Evolutionary conservation across 352 stramenopile species (phyloP).

Genomic region (Aphanomyces euteiches): DNA sequence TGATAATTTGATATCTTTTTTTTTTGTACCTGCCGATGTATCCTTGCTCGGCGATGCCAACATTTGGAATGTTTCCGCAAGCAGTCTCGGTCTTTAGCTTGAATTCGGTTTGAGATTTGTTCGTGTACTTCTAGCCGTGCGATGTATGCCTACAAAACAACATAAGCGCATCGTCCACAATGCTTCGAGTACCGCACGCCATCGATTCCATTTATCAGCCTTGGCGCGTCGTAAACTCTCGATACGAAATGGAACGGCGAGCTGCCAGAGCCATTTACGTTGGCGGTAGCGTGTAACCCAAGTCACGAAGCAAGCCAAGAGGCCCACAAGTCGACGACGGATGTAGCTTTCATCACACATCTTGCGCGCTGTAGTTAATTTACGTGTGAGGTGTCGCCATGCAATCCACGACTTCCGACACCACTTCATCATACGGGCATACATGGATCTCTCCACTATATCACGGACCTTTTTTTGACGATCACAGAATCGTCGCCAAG

Average conservation of each 20-base stretch:
- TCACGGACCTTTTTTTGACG: not conserved
- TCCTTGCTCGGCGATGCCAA: too few relatives aligned
- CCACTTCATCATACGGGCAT: not conserved
- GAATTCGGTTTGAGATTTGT: not conserved
- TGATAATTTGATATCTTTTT: too few relatives aligned
- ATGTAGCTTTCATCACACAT: not conserved
- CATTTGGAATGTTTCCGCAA: too few relatives aligned
- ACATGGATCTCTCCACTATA: not conserved
- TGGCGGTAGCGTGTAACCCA: not conserved
- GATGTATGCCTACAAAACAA: too few relatives aligned
- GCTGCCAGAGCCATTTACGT: not conserved
- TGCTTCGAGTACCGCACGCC: not conserved
- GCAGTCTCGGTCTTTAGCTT: too few relatives aligned
- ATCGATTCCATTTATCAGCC: not conserved
- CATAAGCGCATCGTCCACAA: too few relatives aligned
- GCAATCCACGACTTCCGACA: not conserved
- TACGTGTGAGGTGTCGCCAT: not conserved
- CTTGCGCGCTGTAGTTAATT: not conserved
- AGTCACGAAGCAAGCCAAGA: conserved; percentile 4
- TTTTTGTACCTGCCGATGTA: too few relatives aligned
- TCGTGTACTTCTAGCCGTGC: not conserved
- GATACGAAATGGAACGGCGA: conserved; percentile 2
- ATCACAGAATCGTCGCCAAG: not conserved
- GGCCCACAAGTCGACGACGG: not conserved
- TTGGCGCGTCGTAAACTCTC: not conserved